Base-by-base conservation (phyloP, 768 basidiomycete species). In the Pisolithus orientalis region DNA sequence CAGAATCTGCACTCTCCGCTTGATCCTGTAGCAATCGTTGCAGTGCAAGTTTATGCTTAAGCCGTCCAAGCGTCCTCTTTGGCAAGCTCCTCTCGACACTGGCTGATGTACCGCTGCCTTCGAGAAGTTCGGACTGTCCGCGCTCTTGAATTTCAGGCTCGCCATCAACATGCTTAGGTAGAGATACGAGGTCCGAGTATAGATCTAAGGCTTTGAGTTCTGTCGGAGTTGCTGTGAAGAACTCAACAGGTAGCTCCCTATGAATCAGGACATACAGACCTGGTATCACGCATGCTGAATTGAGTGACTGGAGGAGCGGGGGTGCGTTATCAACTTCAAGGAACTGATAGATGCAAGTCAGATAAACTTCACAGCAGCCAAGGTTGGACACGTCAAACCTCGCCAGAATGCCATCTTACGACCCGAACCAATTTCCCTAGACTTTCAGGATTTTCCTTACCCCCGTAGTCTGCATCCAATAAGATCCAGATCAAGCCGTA, bases 151-250 rank as follows among this genome's bases (percentile, higher is more conserved):
- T 69, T 47, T 75, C 74, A 49, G 74, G 72, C 38, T 76, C 75
- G 4, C 60, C 68, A 32, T 79, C 76, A 17, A 71, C 64, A 52
- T 76, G 73, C 61, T 89, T 89, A 3, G 87, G 86, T 53, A 89
- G 69, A 21, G 76, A 72, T 0, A 70, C 66, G 28, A 89, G 71
- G 47, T 75, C 71, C 2, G 71, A 67, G 59, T 90, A 90, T 2
- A 89, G 67, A 48, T 86, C 82, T 1, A 89, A 70, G 4, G 66
- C 61, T 50, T 77, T 71, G 4, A 85, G 62, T 14, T 82, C 80
- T 8, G 72, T 72, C 3, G 61, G 49, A 0, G 75, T 72, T 5
- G 82, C 83, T 85, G 60, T n/a, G 47, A 39, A 31, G 44, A 55
- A 0, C 38, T 56, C 40, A 49, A 47, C 27, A n/a, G 1, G 14